These are phyloP conservation scores for Berkeleyomyces basicola DNA, from an alignment of 2,329 filamentous ascomycete species.

Conservation along the genomic window DNA sequence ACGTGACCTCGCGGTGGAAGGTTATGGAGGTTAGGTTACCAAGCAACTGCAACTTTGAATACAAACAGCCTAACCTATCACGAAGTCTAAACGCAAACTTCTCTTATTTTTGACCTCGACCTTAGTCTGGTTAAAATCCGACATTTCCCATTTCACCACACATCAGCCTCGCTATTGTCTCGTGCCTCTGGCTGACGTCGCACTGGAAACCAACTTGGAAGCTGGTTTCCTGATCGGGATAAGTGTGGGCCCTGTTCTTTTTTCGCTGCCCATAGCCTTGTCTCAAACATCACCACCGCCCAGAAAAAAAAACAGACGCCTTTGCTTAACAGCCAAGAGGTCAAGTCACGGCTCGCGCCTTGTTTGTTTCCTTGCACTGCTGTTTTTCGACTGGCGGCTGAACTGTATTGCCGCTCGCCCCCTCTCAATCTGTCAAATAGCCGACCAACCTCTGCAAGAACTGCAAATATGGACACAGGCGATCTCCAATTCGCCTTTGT, in stretches of 20 bases:
- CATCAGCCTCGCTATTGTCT: not conserved
- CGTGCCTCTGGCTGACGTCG: not conserved
- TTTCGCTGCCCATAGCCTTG: slow-evolving; percentile 11
- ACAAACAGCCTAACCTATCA: too few relatives aligned
- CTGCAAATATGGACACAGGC: slow-evolving; percentile 40
- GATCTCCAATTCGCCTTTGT: slow-evolving; percentile 58
- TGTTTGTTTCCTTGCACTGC: not conserved
- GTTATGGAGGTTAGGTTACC: too few relatives aligned
- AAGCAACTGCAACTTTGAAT: too few relatives aligned
- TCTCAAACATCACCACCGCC: slow-evolving; percentile 8
- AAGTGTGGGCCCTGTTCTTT: slow-evolving; percentile 14
- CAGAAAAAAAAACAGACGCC: not conserved
- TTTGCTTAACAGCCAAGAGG: not conserved
- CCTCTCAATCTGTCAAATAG: not conserved
- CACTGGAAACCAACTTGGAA: slow-evolving; percentile 4
- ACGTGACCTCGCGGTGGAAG: too few relatives aligned
- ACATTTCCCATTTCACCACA: not conserved
- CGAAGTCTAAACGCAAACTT: too few relatives aligned
- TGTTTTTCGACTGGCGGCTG: not conserved
- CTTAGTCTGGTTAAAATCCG: too few relatives aligned
- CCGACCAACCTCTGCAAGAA: not conserved
- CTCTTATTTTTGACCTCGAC: too few relatives aligned
- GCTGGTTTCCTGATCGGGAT: slow-evolving; percentile 15
- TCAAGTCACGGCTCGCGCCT: not conserved
- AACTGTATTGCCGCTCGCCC: not conserved